Conservation (phyloP, 2,329 filamentous ascomycete genomes). For the Beauveria scarabaeidicola region DNA sequence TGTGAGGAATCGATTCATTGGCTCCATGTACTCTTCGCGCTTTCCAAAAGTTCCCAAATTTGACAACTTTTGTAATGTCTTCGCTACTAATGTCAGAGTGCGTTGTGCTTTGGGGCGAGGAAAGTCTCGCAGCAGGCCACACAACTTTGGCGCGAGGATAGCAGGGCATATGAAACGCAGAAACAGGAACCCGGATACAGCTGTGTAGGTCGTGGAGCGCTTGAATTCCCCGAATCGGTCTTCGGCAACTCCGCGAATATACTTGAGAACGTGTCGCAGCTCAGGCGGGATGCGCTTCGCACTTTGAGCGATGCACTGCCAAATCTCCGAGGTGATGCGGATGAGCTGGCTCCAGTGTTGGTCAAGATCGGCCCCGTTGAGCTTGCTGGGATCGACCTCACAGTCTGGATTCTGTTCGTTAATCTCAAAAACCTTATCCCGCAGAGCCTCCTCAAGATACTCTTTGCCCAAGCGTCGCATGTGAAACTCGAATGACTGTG, state of each 20-base stretch:
- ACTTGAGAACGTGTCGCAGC: conserved; percentile 77
- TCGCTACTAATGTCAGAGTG: conserved; percentile 85
- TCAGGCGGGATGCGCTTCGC: conserved; percentile 69
- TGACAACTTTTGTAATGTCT: conserved; percentile 81
- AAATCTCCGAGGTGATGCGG: conserved; percentile 69
- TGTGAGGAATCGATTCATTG: conserved; percentile 84
- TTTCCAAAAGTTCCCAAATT: conserved; percentile 88
- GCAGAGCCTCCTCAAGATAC: conserved; percentile 79
- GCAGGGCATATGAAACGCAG: conserved; percentile 92
- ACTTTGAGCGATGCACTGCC: conserved; percentile 74
- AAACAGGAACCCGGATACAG: conserved; percentile 90
- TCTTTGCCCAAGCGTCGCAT: conserved; percentile 93
- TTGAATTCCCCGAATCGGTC: conserved; percentile 91
- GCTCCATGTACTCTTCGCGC: conserved; percentile 98
- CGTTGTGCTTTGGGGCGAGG: conserved; percentile 75
- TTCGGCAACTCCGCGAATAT: conserved; percentile 85
- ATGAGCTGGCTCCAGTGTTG: conserved; percentile 77
- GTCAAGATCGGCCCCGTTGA: conserved; percentile 63
- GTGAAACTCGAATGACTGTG: conserved; percentile 86
- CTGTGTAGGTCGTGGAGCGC: conserved; percentile 83
- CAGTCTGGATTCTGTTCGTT: conserved; percentile 86
- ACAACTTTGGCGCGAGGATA: conserved; percentile 91
- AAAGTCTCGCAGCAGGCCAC: conserved; percentile 75
- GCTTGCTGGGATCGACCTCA: conserved; percentile 84
- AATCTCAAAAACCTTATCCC: conserved; percentile 80